phyloP scores from a whole-genome alignment of 495 filamentous ascomycete species.

The Xylaria acuta region DNA sequence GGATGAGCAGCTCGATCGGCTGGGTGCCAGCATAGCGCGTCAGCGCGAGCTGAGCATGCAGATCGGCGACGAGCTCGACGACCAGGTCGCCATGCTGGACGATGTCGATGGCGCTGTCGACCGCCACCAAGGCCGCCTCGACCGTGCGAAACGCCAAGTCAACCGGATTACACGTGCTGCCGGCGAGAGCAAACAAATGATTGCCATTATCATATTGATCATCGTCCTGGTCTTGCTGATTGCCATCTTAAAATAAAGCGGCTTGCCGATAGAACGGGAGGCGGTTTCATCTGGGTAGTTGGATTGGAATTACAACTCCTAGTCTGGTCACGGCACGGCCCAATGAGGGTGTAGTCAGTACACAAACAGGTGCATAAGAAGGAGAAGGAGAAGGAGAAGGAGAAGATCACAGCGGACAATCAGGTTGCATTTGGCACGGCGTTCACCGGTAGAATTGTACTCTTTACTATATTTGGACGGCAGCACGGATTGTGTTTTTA shows the following conservation, averaged over 20 bases:
- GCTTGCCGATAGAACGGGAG: neutral
- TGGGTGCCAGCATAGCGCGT: constrained; percentile 85
- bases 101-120: constrained; percentile 85
- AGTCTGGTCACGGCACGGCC: neutral
- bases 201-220: constrained; percentile 76
- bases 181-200: constrained; percentile 80
- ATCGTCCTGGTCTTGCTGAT: constrained; percentile 80
- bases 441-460: constrained; percentile 36
- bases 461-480: constrained; percentile 26
- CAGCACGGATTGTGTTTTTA: constrained; percentile 25
- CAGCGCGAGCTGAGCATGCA: constrained; percentile 93
- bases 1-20: constrained; percentile 87
- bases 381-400: neutral
- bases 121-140: constrained; percentile 75
- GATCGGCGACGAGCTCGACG: constrained; percentile 95
- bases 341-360: neutral
- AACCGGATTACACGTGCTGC: constrained; percentile 73
- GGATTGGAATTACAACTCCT: neutral
- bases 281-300: neutral
- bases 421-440: constrained; percentile 40
- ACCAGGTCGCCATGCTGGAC: constrained; percentile 85
- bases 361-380: constrained; percentile 9
- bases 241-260: constrained; percentile 71
- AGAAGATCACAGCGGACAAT: constrained; percentile 26
- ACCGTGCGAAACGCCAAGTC: constrained; percentile 74